Evolutionary conservation across 164 flowering plant genomes (phyloP).

Genomic region (Macadamia integrifolia): DNA sequence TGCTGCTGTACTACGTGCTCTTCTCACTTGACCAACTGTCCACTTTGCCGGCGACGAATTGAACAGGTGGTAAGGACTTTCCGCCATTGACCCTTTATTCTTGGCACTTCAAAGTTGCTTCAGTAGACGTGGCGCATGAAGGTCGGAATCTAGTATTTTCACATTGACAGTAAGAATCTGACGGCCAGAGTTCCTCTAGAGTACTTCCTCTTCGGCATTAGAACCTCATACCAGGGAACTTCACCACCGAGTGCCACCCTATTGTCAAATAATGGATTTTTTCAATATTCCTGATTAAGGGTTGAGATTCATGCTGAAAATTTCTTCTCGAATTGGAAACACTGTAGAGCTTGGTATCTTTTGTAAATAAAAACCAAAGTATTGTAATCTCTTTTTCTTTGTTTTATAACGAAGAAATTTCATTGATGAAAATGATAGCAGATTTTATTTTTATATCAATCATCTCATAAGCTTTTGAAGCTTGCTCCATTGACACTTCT

Average conservation of each 20-base stretch:
- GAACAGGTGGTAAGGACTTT: slow-evolving; percentile 73
- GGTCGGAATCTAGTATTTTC: not conserved
- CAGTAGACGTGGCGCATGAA: not conserved
- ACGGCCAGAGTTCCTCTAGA: slow-evolving; percentile 4
- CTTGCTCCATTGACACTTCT: not conserved
- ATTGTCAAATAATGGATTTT: not conserved
- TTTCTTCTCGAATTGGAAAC: slow-evolving; percentile 8
- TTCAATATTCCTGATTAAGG: not conserved
- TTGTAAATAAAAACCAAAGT: slow-evolving; percentile 7
- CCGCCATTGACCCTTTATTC: slow-evolving; percentile 50
- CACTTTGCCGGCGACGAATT: slow-evolving; percentile 79
- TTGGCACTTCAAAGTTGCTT: not conserved
- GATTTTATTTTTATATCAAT: too few species aligned
- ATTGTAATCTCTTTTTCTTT: too few species aligned
- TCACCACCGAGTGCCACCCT: not conserved
- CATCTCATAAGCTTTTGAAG: not conserved
- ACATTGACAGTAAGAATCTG: not conserved
- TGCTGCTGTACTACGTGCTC: slow-evolving; percentile 85
- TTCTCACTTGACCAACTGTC: slow-evolving; percentile 74
- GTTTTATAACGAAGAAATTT: too few species aligned
- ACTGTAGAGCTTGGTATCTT: not conserved
- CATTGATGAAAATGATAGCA: too few species aligned
- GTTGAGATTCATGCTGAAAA: too few species aligned
- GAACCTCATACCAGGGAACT: not conserved
- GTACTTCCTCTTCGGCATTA: not conserved